Evolutionary conservation across 129 eudicot genomes (phyloP), one percentile per base, ranked within the genome.

Genomic region (Lactuca saligna): DNA sequence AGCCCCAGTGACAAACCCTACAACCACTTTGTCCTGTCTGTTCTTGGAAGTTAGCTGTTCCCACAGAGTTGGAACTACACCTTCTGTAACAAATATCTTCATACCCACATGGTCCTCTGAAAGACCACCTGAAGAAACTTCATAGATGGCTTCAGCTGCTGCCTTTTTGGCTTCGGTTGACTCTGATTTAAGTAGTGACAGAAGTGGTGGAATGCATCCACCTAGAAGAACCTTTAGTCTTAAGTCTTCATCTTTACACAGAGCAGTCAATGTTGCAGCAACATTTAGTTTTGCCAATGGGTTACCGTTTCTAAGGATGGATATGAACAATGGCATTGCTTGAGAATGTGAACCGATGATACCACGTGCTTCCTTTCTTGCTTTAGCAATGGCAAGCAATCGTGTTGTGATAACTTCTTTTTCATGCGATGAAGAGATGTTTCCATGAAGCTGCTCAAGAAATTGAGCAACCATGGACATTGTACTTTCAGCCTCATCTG

Each of bases 21-120:
- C 88, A 17, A 89, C 94, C 69, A 82, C 85, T 72, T 82, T 82
- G 69, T 86, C 96, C 70, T 73, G 83, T 78, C 75, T 84, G 49
- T 71, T 71, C n/a, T 71, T 68, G 16, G 54, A 54, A 58, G 64
- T 80, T n/a, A 89, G 77, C 65, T 86, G 94, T 77, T 82, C 96
- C 96, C 96, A 89, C 49, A 89, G 71, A 57, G 86, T 70, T 0
- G 94, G 94, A 29, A 89, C 96, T 29, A 89, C 96, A 41, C 96
- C 90, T 81, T 89, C 94, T 12, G 92, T 86, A 12, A 82, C 80
- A 51, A 86, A 89, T 79, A 89, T 89, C 65, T 89, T 86, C 76
- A 78, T 76, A 60, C 96, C 96, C 37, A 89, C 88, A 60, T 83
- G 96, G 79, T 86, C 96, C 51, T 80, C 86, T 31, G 81, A 78